These are phyloP conservation scores for Pholiota microspora DNA, from an alignment of 768 basidiomycete genomes.

Conservation along the genomic window DNA sequence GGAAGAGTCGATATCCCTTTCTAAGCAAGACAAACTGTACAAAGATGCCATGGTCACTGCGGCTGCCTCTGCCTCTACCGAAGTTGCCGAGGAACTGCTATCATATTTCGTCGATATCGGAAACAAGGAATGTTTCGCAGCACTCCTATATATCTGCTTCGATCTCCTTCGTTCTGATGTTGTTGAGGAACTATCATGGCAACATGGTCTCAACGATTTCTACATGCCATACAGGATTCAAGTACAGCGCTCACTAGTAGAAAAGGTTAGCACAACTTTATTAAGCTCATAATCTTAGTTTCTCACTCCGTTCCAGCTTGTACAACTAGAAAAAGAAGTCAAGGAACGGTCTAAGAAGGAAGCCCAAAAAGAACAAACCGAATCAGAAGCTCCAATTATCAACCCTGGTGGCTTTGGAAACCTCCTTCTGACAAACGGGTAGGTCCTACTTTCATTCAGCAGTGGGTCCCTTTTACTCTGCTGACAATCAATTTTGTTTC, in stretches of 20 bases:
- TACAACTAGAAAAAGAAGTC: slow-evolving; percentile 83
- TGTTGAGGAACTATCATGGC: slow-evolving; percentile 95
- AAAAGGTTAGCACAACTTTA: slow-evolving; percentile 48
- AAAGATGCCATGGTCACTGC: slow-evolving; percentile 96
- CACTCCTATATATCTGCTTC: slow-evolving; percentile 87
- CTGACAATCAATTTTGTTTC: slow-evolving; percentile 4
- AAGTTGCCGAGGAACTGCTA: slow-evolving; percentile 92
- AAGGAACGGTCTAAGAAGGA: slow-evolving; percentile 87
- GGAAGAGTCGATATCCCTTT: slow-evolving; percentile 95
- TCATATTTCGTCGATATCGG: slow-evolving; percentile 98
- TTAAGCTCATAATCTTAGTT: neutral
- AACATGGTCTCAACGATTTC: slow-evolving; percentile 94
- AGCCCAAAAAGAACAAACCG: slow-evolving; percentile 83
- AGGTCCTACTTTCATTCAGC: slow-evolving; percentile 24
- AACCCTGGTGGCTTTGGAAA: slow-evolving; percentile 73
- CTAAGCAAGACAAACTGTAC: slow-evolving; percentile 96
- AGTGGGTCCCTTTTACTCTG: slow-evolving; percentile 4
- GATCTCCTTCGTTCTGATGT: slow-evolving; percentile 92
- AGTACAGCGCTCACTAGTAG: slow-evolving; percentile 73
- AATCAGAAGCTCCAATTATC: slow-evolving; percentile 84
- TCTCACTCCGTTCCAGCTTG: slow-evolving; percentile 44
- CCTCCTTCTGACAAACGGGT: slow-evolving; percentile 75
- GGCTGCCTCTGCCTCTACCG: slow-evolving; percentile 76
- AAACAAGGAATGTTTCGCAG: slow-evolving; percentile 97
- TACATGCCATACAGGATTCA: slow-evolving; percentile 97